phyloP scores from a whole-genome alignment of 768 basidiomycete species.

The Kwoniella pini region DNA sequence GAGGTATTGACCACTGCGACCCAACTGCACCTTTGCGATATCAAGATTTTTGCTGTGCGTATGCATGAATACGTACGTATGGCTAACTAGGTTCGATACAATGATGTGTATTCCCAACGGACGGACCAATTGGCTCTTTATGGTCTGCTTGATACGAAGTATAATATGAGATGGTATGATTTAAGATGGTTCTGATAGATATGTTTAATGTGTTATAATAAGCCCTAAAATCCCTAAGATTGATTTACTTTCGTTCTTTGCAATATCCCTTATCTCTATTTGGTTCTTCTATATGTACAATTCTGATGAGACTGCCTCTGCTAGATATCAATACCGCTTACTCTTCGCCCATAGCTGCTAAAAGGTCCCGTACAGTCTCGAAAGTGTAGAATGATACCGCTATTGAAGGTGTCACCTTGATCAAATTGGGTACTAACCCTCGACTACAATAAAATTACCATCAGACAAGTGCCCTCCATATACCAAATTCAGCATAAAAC shows the following conservation, averaged over 20 bases:
- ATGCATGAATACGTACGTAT: no score
- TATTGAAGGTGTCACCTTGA: constrained; percentile 51
- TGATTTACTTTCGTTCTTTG: no score
- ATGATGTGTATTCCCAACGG: no score
- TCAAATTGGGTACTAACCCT: constrained; percentile 49
- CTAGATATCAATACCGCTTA: background rate
- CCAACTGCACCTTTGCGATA: background rate
- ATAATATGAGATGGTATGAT: background rate
- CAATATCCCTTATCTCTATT: no score
- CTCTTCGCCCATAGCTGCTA: constrained; percentile 15
- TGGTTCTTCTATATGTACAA: background rate
- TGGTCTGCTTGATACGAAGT: background rate
- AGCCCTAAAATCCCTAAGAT: background rate
- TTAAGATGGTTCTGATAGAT: no score
- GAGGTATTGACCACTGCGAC: background rate
- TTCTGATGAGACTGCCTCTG: background rate
- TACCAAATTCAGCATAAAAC: background rate
- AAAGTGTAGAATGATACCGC: constrained; percentile 53
- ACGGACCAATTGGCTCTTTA: no score
- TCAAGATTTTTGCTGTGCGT: background rate
- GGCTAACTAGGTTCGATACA: no score
- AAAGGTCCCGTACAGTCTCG: constrained; percentile 45
- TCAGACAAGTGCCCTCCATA: background rate
- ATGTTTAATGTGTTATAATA: no score
- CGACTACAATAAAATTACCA: constrained; percentile 26